Percentiles rank a stretch among this genome's conserved stretches.
These are phyloP conservation scores for Triglochin maritima DNA, from an alignment of 106 monocot species.

Conservation along the genomic window DNA sequence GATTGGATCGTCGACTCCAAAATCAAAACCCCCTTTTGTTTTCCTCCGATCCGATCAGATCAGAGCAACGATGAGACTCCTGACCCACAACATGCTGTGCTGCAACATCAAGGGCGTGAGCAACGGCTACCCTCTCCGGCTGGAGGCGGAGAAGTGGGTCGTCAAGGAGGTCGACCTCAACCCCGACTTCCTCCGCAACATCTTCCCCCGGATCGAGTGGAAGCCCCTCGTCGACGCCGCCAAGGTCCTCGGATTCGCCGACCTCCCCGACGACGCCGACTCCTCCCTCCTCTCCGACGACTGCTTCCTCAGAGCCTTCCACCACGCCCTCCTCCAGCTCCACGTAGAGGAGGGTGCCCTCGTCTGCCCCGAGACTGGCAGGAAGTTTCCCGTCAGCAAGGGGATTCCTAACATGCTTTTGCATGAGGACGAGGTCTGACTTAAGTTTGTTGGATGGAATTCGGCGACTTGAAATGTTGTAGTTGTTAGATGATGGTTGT, in stretches of 20 bases:
- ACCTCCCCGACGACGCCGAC: constrained; percentile 50
- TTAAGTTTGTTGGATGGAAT: too few species aligned
- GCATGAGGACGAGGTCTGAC: constrained; percentile 87
- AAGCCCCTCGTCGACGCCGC: constrained; percentile 56
- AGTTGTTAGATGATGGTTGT: too few species aligned
- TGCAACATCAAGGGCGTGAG: constrained; percentile 84
- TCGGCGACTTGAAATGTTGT: too few species aligned
- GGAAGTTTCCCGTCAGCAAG: constrained; percentile 69
- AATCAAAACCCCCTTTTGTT: background rate
- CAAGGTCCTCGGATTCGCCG: constrained; percentile 24
- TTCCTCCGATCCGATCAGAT: background rate
- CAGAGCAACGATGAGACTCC: constrained; percentile 48
- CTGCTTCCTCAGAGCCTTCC: constrained; percentile 62
- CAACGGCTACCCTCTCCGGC: constrained; percentile 71
- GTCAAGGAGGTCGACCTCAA: constrained; percentile 71
- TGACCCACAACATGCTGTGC: constrained; percentile 95
- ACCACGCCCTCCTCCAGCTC: constrained; percentile 81
- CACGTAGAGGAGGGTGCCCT: constrained; percentile 83
- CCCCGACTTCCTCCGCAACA: constrained; percentile 66
- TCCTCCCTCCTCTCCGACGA: constrained; percentile 37
- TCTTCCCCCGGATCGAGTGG: constrained; percentile 80
- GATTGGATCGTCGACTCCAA: background rate
- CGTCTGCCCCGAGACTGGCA: constrained; percentile 80
- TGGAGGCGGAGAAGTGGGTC: constrained; percentile 51
- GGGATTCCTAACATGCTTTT: constrained; percentile 98